A percentile compares a stretch with the other conserved stretches of the same genome.
These are phyloP conservation scores for Terfezia boudieri DNA, from an alignment of 495 filamentous ascomycete genomes.

Conservation along the genomic window DNA sequence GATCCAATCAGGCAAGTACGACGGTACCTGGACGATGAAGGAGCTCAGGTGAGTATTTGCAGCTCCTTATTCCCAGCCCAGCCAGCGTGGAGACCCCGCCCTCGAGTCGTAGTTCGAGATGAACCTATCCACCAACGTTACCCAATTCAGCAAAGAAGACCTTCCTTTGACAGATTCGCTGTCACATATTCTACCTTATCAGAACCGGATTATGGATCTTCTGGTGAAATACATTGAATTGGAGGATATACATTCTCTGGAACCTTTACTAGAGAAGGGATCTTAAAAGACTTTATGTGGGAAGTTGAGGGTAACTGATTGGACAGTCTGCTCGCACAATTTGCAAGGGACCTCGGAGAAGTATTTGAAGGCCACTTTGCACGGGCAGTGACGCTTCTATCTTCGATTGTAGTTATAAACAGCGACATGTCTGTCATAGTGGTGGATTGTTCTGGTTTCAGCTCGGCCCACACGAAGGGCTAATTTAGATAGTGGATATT, in stretches of 20 bases:
- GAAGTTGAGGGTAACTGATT: background rate
- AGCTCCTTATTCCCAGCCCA: background rate
- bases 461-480: conserved; percentile 29
- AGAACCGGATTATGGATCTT: conserved; percentile 58
- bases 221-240: conserved; percentile 57
- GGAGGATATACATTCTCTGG: conserved; percentile 49
- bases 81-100: conserved; percentile 24
- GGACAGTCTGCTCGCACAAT: conserved; percentile 46
- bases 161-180: conserved; percentile 65
- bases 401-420: conserved; percentile 38
- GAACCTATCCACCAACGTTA: conserved; percentile 64
- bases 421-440: conserved; percentile 23
- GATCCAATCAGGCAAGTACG: conserved; percentile 77
- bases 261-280: conserved; percentile 46
- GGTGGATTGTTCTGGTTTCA: conserved; percentile 14
- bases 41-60: conserved; percentile 21
- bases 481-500: conserved; percentile 95
- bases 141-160: conserved; percentile 47
- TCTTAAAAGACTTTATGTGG: background rate
- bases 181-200: conserved; percentile 70
- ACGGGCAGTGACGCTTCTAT: conserved; percentile 42
- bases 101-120: conserved; percentile 76
- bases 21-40: conserved; percentile 55
- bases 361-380: conserved; percentile 74
- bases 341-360: conserved; percentile 76